Evolutionary conservation across 129 eudicot species (phyloP), one percentile per base, ranked within the genome.

Genomic region (Lonicera japonica): DNA sequence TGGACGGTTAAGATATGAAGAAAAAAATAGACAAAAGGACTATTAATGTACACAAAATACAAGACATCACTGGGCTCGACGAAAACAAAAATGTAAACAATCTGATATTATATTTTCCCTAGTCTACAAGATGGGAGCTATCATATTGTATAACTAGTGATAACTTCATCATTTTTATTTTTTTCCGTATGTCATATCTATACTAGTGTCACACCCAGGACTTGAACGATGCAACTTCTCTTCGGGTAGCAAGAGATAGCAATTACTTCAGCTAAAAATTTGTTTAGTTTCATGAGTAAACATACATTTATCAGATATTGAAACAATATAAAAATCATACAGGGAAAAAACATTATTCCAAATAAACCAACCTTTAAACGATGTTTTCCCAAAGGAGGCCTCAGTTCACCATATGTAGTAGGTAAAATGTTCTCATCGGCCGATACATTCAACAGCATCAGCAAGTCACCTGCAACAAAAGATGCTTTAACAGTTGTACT

Each of bases 341-440:
- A 20, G 58, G 14, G 29, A n/a, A 40, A 0, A 1, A 15, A 38
- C 47, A 61, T 16, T 10, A 17, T 56, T 6, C 23, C 41, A 34
- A 21, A 57, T 10, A n/a, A 63, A 61, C 76, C 38, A 72, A 90
- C 97, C 97, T 90, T 90, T 47, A 90, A 70, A 11, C 97, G 97
- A 74, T 86, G 86, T 69, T 86, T 86, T 21, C 97, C 97, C 21
- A 90, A 89, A 71, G 97, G 97, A 59, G 97, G 97, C 68, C 81
- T 81, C 63, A 90, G 46, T 66, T 90, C 92, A 57, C 97, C 97
- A 79, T 80, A 90, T 15, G 97, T 77, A 29, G 95, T 86, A 29
- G 87, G 97, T 67, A 90, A 70, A 65, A 90, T 25, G 71, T 83
- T 90, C 63, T 83, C 95, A 66, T 90, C 97, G 23, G 85, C 72